phyloP scores from a whole-genome alignment of 495 filamentous ascomycete species.

The Penicillium cataractarum region DNA sequence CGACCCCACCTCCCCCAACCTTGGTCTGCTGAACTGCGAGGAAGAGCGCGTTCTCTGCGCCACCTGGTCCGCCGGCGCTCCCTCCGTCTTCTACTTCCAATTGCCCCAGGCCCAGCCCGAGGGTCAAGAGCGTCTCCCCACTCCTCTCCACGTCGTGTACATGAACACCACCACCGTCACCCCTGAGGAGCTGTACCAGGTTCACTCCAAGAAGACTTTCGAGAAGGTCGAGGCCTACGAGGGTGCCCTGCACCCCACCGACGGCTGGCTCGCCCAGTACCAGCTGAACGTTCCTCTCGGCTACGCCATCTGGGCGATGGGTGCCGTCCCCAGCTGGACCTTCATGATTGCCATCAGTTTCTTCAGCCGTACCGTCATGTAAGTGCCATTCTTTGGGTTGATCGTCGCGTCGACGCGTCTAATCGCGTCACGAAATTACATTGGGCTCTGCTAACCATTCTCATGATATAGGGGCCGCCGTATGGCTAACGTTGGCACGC shows the following conservation, averaged over 20 bases:
- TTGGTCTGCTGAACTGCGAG: constrained; percentile 80
- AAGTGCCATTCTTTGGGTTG: constrained; percentile 45
- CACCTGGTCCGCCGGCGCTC: constrained; percentile 72
- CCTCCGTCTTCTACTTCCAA: constrained; percentile 72
- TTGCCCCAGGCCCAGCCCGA: constrained; percentile 59
- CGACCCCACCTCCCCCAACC: constrained; percentile 66
- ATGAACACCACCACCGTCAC: constrained; percentile 70
- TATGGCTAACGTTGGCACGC: constrained; percentile 36
- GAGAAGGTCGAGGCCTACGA: constrained; percentile 60
- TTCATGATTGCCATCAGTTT: constrained; percentile 84
- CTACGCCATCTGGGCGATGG: constrained; percentile 65
- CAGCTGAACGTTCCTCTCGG: constrained; percentile 67
- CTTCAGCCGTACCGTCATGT: constrained; percentile 84
- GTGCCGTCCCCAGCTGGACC: constrained; percentile 66
- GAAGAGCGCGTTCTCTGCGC: constrained; percentile 78
- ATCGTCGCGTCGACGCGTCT: neutral
- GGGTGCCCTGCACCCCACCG: constrained; percentile 78
- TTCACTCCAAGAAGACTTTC: constrained; percentile 66
- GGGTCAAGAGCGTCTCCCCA: constrained; percentile 43
- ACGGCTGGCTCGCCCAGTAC: constrained; percentile 69
- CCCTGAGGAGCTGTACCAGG: constrained; percentile 61
- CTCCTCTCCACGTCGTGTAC: constrained; percentile 58
- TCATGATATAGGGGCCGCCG: constrained; percentile 43
- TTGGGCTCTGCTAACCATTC: neutral
- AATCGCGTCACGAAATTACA: neutral